Percentiles rank a stretch among this genome's conserved stretches.
These are phyloP conservation scores for Vitis hybrid DNA, from an alignment of 177 flowering plant genomes.

Conservation along the genomic window DNA sequence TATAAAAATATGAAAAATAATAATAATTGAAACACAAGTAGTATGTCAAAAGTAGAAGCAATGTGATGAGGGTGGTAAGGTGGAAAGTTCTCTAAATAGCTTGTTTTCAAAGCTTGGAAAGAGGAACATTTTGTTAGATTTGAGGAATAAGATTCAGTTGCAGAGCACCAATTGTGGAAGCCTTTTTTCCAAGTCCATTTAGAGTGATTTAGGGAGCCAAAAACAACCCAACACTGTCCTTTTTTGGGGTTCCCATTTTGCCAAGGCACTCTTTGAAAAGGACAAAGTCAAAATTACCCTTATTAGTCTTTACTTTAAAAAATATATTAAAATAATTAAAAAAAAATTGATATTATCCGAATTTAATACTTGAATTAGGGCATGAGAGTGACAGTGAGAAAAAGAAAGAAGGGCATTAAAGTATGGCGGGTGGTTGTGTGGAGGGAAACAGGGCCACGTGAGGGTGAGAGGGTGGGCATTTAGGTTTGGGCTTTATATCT, in stretches of 20 bases:
- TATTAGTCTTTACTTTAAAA: not conserved
- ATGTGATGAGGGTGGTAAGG: too few relatives aligned
- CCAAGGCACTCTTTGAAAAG: not conserved
- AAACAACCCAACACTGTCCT: not conserved
- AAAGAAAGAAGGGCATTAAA: conserved; percentile 6
- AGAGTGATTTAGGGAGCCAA: not conserved
- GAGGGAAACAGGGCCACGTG: conserved; percentile 35
- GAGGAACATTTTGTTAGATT: too few relatives aligned
- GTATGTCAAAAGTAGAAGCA: too few relatives aligned
- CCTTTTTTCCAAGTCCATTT: too few relatives aligned
- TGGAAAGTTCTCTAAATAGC: too few relatives aligned
- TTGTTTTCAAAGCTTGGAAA: too few relatives aligned
- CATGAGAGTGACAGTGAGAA: conserved; percentile 1
- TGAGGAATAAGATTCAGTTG: too few relatives aligned
- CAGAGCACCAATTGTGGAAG: too few relatives aligned
- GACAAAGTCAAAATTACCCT: not conserved
- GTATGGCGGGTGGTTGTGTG: conserved; percentile 21
- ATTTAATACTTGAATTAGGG: not conserved
- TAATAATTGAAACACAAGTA: too few relatives aligned
- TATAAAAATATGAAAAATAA: too few relatives aligned
- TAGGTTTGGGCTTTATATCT: not conserved
- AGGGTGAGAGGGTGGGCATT: not conserved
- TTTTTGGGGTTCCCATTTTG: not conserved
- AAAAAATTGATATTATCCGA: not conserved
- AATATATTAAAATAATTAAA: not conserved